Evolutionary conservation across 2,329 filamentous ascomycete species (phyloP).

Genomic region (Gaeumannomyces sp.): DNA sequence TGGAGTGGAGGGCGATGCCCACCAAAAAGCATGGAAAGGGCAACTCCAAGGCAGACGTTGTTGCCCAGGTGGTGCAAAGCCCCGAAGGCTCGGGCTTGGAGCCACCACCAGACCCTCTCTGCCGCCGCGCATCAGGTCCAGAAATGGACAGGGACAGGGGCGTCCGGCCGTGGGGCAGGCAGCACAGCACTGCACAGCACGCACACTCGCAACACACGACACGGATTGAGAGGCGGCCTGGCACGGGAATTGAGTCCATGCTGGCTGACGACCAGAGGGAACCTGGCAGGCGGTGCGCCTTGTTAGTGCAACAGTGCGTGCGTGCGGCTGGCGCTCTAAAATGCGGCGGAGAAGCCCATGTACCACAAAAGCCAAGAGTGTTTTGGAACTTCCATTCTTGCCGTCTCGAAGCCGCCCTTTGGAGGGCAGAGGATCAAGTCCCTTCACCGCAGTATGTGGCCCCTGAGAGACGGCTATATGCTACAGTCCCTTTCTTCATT

Average conservation of each 20-base stretch:
- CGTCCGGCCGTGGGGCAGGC: background rate
- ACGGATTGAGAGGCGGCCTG: too few relatives aligned
- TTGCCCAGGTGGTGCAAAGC: background rate
- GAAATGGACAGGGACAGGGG: background rate
- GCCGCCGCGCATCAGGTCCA: background rate
- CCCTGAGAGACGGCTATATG: too few relatives aligned
- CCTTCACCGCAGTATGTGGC: too few relatives aligned
- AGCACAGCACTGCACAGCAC: background rate
- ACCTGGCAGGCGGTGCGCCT: constrained; percentile 5
- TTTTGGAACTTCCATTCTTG: background rate
- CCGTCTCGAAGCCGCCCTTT: too few relatives aligned
- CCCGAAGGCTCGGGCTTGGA: background rate
- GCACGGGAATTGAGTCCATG: too few relatives aligned
- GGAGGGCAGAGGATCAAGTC: too few relatives aligned
- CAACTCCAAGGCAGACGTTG: background rate
- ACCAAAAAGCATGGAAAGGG: too few relatives aligned
- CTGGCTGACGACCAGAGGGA: background rate
- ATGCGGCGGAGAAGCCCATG: constrained; percentile 6
- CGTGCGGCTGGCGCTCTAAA: background rate
- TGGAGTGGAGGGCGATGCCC: too few relatives aligned
- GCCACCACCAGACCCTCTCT: background rate
- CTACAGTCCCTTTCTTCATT: too few relatives aligned
- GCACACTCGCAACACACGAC: too few relatives aligned
- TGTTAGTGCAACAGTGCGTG: constrained; percentile 1
- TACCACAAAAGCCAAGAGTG: background rate